A percentile compares a stretch with the other conserved stretches of the same genome.
Evolutionary conservation across 1,139 yeast species (phyloP).

Genomic region (Diutina catenulata): DNA sequence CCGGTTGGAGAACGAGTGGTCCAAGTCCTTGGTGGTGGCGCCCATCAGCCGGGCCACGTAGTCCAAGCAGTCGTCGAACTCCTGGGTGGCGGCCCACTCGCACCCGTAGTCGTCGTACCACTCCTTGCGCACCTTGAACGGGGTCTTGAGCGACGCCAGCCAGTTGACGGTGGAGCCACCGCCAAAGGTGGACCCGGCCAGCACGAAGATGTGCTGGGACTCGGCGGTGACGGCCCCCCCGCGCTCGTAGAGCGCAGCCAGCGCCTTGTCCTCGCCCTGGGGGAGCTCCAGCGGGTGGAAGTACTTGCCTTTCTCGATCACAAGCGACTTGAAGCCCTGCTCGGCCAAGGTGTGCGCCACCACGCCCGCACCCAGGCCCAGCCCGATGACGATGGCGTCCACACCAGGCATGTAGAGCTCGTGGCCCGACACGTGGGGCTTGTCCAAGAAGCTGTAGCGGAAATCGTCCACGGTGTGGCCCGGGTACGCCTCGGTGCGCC

Average conservation of each 20-base stretch:
- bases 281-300: slow-evolving; percentile 24
- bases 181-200: slow-evolving; percentile 49
- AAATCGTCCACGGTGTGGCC: slow-evolving; percentile 16
- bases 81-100: slow-evolving; percentile 36
- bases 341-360: slow-evolving; percentile 38
- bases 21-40: slow-evolving; percentile 23
- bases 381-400: slow-evolving; percentile 41
- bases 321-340: slow-evolving; percentile 33
- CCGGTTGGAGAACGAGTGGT: slow-evolving; percentile 39
- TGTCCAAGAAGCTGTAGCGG: slow-evolving; percentile 20
- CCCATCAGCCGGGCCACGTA: slow-evolving; percentile 44
- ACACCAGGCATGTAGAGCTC: slow-evolving; percentile 22
- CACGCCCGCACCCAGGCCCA: slow-evolving; percentile 51
- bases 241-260: slow-evolving; percentile 26
- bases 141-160: slow-evolving; percentile 48
- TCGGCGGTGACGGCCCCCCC: slow-evolving; percentile 23
- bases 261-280: slow-evolving; percentile 29
- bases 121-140: slow-evolving; percentile 41
- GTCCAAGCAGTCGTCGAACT: slow-evolving; percentile 35
- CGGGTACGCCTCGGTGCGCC: slow-evolving; percentile 19
- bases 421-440: slow-evolving; percentile 19
- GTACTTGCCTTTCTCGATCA: slow-evolving; percentile 44
- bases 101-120: slow-evolving; percentile 40
- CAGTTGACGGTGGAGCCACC: slow-evolving; percentile 55
- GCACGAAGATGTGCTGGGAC: slow-evolving; percentile 25